Evolutionary conservation across 257 asterid genomes (phyloP).

Genomic region (Capsicum baccatum): DNA sequence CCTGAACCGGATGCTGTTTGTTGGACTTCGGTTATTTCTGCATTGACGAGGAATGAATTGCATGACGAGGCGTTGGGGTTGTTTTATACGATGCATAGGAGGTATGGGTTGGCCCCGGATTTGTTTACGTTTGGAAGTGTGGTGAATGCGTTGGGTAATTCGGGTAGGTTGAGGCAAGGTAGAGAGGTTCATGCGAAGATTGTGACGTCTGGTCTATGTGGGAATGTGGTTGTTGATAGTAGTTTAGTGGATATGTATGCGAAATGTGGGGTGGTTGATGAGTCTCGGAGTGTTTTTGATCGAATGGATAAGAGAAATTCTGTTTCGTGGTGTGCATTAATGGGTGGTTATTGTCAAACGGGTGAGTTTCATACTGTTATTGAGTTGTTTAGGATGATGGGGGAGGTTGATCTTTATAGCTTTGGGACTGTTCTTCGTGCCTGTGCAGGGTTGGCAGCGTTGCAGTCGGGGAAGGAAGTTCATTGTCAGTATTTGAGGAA

Average conservation of each 20-base stretch:
- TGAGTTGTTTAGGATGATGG: constrained; percentile 61
- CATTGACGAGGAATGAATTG: constrained; percentile 73
- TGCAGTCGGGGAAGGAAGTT: constrained; percentile 74
- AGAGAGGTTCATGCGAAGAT: constrained; percentile 66
- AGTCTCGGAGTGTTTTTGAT: constrained; percentile 69
- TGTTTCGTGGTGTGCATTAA: constrained; percentile 88
- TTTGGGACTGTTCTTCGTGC: constrained; percentile 85
- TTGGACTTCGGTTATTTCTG: constrained; percentile 80
- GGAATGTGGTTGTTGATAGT: constrained; percentile 63
- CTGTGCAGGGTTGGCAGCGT: constrained; percentile 81
- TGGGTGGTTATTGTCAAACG: constrained; percentile 80
- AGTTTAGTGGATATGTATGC: constrained; percentile 84
- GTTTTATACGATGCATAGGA: constrained; percentile 54
- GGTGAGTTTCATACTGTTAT: constrained; percentile 63
- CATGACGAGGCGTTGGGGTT: constrained; percentile 60
- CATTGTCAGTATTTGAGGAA: constrained; percentile 89
- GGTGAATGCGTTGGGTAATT: constrained; percentile 75
- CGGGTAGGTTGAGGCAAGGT: constrained; percentile 71
- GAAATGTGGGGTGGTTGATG: constrained; percentile 63
- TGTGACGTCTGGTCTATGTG: constrained; percentile 51
- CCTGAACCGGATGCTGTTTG: constrained; percentile 76
- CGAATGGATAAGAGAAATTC: constrained; percentile 68
- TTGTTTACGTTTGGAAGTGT: constrained; percentile 80
- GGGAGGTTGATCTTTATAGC: constrained; percentile 61
- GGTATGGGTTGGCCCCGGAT: constrained; percentile 53